Conservation (phyloP, 2,329 filamentous ascomycete species). For the Clathrospora elynae region DNA sequence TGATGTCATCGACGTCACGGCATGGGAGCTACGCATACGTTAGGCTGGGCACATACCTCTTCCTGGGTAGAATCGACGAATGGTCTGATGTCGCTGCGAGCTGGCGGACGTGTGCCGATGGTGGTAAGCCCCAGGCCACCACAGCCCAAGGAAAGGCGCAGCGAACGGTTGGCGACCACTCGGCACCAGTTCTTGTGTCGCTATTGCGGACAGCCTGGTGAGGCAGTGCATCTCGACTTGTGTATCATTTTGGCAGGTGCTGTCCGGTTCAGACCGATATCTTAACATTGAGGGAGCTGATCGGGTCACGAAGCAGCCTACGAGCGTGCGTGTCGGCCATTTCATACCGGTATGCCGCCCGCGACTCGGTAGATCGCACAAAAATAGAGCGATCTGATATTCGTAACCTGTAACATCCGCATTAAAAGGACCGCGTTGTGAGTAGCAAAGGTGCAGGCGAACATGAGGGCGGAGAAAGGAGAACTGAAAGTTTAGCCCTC, state of each 20-base stretch:
- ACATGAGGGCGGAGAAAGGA: background rate
- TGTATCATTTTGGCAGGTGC: background rate
- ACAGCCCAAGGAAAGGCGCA: slow-evolving; percentile 1
- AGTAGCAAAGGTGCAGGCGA: background rate
- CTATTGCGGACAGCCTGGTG: background rate
- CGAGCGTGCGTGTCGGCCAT: background rate
- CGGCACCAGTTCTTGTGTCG: background rate
- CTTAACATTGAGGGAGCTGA: no score
- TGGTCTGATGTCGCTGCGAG: slow-evolving; percentile 4
- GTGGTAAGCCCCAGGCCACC: background rate
- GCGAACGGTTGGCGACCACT: slow-evolving; percentile 1
- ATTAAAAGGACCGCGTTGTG: background rate
- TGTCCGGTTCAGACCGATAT: background rate
- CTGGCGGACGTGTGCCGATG: slow-evolving; percentile 4
- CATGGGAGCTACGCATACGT: no score
- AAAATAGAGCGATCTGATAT: background rate
- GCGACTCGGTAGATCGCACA: background rate
- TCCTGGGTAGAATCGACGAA: background rate
- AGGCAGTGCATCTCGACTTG: slow-evolving; percentile 2
- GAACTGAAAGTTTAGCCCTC: background rate
- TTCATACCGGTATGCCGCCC: background rate
- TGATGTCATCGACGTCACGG: slow-evolving; percentile 1
- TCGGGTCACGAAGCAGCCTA: background rate
- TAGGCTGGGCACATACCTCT: no score
- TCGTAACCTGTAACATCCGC: background rate